Evolutionary conservation across 2,329 filamentous ascomycete species (phyloP).

Genomic region (Alternaria angustiovoidea): DNA sequence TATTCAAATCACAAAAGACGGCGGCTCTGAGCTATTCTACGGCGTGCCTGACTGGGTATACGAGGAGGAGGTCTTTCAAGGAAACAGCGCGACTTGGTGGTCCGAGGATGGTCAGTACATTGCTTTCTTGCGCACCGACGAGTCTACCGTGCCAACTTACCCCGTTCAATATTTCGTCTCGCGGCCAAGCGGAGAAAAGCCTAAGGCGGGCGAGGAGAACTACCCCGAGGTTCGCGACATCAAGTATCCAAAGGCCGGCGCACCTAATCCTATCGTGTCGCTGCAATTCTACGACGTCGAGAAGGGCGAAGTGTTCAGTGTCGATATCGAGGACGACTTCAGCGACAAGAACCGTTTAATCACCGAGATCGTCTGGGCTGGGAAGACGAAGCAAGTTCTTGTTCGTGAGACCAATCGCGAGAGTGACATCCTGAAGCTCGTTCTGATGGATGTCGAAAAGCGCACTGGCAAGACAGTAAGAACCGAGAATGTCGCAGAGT

Average conservation of each 20-base stretch:
- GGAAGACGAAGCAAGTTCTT: slow-evolving; percentile 74
- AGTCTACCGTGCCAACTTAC: slow-evolving; percentile 88
- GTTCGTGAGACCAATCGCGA: slow-evolving; percentile 94
- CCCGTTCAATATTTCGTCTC: slow-evolving; percentile 93
- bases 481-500: slow-evolving; percentile 76
- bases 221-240: slow-evolving; percentile 92
- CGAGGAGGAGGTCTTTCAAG: slow-evolving; percentile 82
- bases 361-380: slow-evolving; percentile 92
- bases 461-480: slow-evolving; percentile 81
- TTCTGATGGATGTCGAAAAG: slow-evolving; percentile 79
- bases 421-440: slow-evolving; percentile 87
- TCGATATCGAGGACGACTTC: slow-evolving; percentile 81
- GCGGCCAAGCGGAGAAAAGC: slow-evolving; percentile 76
- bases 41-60: slow-evolving; percentile 98
- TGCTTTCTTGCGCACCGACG: slow-evolving; percentile 92
- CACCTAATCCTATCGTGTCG: slow-evolving; percentile 89
- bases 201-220: slow-evolving; percentile 76
- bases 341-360: slow-evolving; percentile 84
- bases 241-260: slow-evolving; percentile 97
- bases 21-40: slow-evolving; percentile 89
- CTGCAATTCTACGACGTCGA: slow-evolving; percentile 87
- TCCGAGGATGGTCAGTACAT: slow-evolving; percentile 87
- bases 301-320: slow-evolving; percentile 78
- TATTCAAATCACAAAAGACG: slow-evolving; percentile 82
- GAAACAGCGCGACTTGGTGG: slow-evolving; percentile 93